A percentile compares a stretch with the other conserved stretches of the same genome.
Conservation (phyloP, 352 stramenopile genomes). For the Phytopythium mirpurense region DNA sequence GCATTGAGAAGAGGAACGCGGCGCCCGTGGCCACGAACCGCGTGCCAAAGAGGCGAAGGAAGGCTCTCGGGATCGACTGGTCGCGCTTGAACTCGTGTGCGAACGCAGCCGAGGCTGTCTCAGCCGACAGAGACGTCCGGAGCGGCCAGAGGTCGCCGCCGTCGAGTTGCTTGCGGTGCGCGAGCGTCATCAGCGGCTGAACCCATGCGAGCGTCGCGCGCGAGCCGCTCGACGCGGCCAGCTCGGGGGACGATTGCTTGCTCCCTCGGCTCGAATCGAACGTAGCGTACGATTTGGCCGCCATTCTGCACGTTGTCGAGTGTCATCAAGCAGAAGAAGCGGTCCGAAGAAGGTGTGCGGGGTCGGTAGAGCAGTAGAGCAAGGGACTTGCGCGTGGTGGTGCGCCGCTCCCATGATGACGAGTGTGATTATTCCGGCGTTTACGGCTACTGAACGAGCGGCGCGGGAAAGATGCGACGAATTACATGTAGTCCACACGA, state of each 20-base stretch:
- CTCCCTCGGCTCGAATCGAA: not conserved
- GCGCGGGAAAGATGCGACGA: too few relatives aligned
- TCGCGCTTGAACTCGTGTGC: constrained; percentile 17
- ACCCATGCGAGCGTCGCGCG: constrained; percentile 44
- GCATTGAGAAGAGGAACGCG: constrained; percentile 39
- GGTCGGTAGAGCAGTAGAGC: too few relatives aligned
- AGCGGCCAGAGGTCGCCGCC: constrained; percentile 40
- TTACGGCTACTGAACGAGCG: too few relatives aligned
- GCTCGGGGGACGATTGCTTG: not conserved
- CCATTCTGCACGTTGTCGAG: constrained; percentile 1
- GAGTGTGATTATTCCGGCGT: too few relatives aligned
- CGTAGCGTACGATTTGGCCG: constrained; percentile 1
- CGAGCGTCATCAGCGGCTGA: constrained; percentile 36
- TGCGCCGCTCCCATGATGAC: too few relatives aligned
- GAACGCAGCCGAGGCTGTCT: constrained; percentile 12
- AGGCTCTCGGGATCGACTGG: constrained; percentile 26
- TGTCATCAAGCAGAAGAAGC: too few relatives aligned
- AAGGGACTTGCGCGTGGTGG: too few relatives aligned
- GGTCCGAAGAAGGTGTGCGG: too few relatives aligned
- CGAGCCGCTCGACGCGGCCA: constrained; percentile 15
- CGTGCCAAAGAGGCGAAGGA: constrained; percentile 25
- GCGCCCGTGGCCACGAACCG: constrained; percentile 34
- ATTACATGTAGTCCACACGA: too few relatives aligned
- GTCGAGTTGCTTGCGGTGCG: constrained; percentile 39
- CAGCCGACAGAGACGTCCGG: constrained; percentile 10